These are phyloP conservation scores for Priceomyces medius DNA, from an alignment of 805 yeast species.

Conservation along the genomic window DNA sequence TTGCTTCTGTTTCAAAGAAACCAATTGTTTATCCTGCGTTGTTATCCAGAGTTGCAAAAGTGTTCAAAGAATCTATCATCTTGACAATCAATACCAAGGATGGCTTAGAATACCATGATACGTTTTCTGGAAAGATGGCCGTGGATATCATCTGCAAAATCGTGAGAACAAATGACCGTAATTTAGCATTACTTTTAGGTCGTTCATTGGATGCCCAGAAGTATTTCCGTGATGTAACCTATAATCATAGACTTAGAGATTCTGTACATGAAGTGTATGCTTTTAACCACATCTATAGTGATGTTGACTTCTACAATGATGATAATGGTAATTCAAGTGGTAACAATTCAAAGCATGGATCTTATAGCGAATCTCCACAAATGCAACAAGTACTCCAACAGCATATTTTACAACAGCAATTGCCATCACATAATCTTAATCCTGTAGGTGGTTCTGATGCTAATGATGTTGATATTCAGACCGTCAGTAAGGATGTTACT, in stretches of 20 bases:
- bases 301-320: conserved; percentile 41
- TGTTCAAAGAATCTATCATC: conserved; percentile 67
- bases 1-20: conserved; percentile 46
- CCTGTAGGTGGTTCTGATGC: conserved; percentile 18
- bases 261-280: conserved; percentile 85
- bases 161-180: conserved; percentile 86
- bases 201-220: conserved; percentile 92
- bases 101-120: conserved; percentile 87
- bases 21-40: conserved; percentile 89
- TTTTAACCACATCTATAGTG: conserved; percentile 58
- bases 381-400: conserved; percentile 14
- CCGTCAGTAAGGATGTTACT: conserved; percentile 6
- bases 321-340: conserved; percentile 24
- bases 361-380: conserved; percentile 19
- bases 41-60: conserved; percentile 77
- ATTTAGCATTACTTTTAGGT: conserved; percentile 83
- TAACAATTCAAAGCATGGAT: conserved; percentile 28
- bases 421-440: conserved; percentile 17
- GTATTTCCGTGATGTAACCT: conserved; percentile 91
- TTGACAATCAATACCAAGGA: conserved; percentile 82
- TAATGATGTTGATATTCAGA: conserved; percentile 6
- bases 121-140: conserved; percentile 92
- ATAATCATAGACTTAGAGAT: conserved; percentile 89
- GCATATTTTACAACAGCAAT: conserved; percentile 18
- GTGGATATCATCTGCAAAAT: conserved; percentile 86